Percentiles rank a stretch among this genome's conserved stretches.
These are phyloP conservation scores for Stephania yunnanensis DNA, from an alignment of 164 flowering plant genomes.

Conservation along the genomic window DNA sequence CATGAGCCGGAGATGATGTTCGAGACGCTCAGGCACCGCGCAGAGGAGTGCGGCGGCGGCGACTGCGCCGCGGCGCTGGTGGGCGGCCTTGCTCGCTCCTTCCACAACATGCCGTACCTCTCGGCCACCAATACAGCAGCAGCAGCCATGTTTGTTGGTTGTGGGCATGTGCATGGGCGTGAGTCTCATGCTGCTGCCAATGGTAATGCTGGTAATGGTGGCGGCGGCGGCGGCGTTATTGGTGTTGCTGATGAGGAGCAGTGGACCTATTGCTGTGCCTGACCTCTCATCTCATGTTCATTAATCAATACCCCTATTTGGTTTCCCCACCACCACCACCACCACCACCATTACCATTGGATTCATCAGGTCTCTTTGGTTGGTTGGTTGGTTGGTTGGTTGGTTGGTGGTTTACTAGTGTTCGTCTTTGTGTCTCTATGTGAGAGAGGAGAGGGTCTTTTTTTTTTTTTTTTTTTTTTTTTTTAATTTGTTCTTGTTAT, in stretches of 20 bases:
- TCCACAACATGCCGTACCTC: constrained; percentile 87
- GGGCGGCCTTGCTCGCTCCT: constrained; percentile 51
- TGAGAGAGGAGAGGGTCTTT: background rate
- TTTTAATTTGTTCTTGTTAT: background rate
- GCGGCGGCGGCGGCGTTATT: constrained; percentile 4
- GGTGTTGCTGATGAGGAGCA: constrained; percentile 54
- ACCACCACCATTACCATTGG: no score
- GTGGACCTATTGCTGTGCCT: constrained; percentile 75
- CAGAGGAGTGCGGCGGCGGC: constrained; percentile 42
- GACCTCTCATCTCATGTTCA: constrained; percentile 10
- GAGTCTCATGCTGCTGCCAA: constrained; percentile 10
- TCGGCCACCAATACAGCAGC: constrained; percentile 2
- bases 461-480: background rate
- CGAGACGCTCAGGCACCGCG: constrained; percentile 82
- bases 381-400: background rate
- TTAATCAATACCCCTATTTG: background rate
- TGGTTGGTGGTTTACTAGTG: background rate
- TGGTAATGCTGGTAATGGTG: constrained; percentile 18
- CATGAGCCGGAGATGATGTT: constrained; percentile 99
- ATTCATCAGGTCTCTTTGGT: background rate
- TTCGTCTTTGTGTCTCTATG: background rate
- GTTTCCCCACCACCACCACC: background rate
- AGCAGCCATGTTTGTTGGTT: constrained; percentile 16
- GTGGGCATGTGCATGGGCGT: constrained; percentile 37
- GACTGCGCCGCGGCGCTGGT: constrained; percentile 35